Evolutionary conservation across 257 asterid species (phyloP).

Genomic region (Agastache rugosa): DNA sequence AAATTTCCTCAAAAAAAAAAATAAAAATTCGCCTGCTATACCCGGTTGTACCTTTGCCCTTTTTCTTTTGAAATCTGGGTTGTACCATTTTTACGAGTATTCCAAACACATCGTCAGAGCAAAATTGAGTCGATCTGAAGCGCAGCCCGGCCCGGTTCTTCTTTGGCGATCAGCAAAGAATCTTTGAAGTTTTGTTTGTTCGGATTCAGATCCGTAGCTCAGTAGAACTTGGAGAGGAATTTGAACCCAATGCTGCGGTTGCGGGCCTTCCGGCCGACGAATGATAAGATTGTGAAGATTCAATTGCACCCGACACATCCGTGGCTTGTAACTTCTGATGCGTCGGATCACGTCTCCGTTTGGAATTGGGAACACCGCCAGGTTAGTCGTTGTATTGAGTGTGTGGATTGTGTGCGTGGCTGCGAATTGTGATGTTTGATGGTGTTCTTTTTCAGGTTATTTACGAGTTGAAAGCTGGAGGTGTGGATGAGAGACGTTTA

Average conservation of each 20-base stretch:
- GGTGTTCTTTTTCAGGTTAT: constrained; percentile 58
- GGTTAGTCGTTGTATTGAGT: constrained; percentile 47
- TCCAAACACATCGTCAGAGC: not conserved
- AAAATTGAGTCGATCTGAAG: constrained; percentile 4
- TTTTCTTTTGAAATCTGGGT: too few relatives aligned
- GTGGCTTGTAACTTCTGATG: constrained; percentile 97
- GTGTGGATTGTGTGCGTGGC: constrained; percentile 9
- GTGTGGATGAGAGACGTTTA: constrained; percentile 96
- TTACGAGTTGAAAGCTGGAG: constrained; percentile 98
- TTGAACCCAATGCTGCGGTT: constrained; percentile 63
- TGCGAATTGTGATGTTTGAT: constrained; percentile 22
- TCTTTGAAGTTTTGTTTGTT: not conserved
- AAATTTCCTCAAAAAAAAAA: too few relatives aligned
- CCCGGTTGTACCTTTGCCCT: not conserved
- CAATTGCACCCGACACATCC: constrained; percentile 99
- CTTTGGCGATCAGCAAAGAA: not conserved
- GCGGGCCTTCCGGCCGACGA: constrained; percentile 94
- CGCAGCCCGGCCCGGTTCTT: not conserved
- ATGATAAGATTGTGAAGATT: constrained; percentile 94
- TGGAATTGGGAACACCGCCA: constrained; percentile 99
- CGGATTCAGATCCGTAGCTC: constrained; percentile 2
- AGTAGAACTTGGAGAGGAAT: not conserved
- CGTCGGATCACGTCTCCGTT: constrained; percentile 98
- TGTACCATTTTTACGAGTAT: not conserved
- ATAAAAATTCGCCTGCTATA: not conserved